Evolutionary conservation across 1,284 basidiomycete genomes (phyloP).

Genomic region (Ustilago lituana): DNA sequence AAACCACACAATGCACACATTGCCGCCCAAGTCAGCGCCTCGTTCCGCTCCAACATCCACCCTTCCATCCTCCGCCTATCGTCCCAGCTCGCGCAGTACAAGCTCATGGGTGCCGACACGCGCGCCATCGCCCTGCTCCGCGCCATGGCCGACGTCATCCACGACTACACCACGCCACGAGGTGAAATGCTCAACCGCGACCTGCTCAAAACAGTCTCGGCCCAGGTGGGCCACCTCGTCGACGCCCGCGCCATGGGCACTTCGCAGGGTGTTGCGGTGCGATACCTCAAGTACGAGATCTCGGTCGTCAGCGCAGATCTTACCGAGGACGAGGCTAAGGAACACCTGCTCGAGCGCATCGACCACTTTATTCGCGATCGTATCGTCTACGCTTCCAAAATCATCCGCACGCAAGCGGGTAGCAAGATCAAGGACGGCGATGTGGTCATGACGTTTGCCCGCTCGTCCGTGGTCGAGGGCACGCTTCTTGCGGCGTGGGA

Average conservation of each 20-base stretch:
- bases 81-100: slow-evolving; percentile 59
- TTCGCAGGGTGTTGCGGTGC: slow-evolving; percentile 92
- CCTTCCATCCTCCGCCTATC: slow-evolving; percentile 59
- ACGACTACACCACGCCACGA: slow-evolving; percentile 63
- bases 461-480: slow-evolving; percentile 93
- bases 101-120: slow-evolving; percentile 61
- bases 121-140: slow-evolving; percentile 62
- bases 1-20: slow-evolving; percentile 47
- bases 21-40: slow-evolving; percentile 42
- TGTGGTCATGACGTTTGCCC: slow-evolving; percentile 89
- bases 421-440: slow-evolving; percentile 94
- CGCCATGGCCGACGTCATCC: slow-evolving; percentile 62
- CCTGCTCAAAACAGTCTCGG: slow-evolving; percentile 56
- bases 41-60: slow-evolving; percentile 57
- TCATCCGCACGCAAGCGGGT: slow-evolving; percentile 84
- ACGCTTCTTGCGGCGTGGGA: slow-evolving; percentile 78
- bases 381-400: slow-evolving; percentile 90
- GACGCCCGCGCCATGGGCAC: slow-evolving; percentile 88
- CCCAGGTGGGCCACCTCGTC: slow-evolving; percentile 89
- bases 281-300: slow-evolving; percentile 95
- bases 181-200: slow-evolving; percentile 64
- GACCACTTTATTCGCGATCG: slow-evolving; percentile 93
- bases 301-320: slow-evolving; percentile 89
- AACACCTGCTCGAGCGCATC: slow-evolving; percentile 82
- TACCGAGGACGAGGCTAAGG: slow-evolving; percentile 94